Base-by-base conservation (phyloP, 2,329 filamentous ascomycete species). In the Camptophora hylomeconis region DNA sequence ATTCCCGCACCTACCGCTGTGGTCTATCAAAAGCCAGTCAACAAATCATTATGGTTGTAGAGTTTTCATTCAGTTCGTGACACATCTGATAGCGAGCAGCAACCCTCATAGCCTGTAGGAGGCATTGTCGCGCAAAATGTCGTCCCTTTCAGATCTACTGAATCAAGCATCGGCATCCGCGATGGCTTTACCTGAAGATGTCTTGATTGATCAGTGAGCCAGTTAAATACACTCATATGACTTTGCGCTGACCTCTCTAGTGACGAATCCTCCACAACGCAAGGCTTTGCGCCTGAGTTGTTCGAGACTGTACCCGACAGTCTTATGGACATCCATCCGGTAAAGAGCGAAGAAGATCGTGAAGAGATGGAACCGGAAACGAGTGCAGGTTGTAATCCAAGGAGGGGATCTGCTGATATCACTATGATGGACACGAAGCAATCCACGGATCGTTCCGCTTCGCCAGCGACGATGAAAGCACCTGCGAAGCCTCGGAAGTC, bases 231-330 rank as follows among this genome's bases (percentile, higher is more conserved):
- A 26, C 14, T 9, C 4, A 10, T 7, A 15, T 19, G 13, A 18
- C 20, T 5, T 18, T 27, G 25, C 10, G 20, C 28, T 30, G 28
- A 30, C 21, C n/a, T 11, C 20, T 23, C 13, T 17, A 11, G 22
- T 13, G 26, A 24, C 9, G 17, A 23, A 20, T 15, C 22, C 12
- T 20, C 23, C 5, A 26, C 22, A 8, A 19, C 26, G 21, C 14
- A 21, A 12, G 15, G 20, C 10, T 42, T 44, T 28, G 39, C 41
- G 27, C 38, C 41, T 3, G 41, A 42, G 36, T 36, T 44, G 22
- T 42, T 44, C 24, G 33, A 40, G 15, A 26, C 25, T 15, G 27
- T 34, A 18, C n/a, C 12, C 9, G 15, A 26, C 10, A 24, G 37
- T 32, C 25, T 25, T 39, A 5, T 32, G 24, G n/a, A 26, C 27